Base-by-base conservation (phyloP, 495 filamentous ascomycete genomes). In the Talaromyces trachyspermus region DNA sequence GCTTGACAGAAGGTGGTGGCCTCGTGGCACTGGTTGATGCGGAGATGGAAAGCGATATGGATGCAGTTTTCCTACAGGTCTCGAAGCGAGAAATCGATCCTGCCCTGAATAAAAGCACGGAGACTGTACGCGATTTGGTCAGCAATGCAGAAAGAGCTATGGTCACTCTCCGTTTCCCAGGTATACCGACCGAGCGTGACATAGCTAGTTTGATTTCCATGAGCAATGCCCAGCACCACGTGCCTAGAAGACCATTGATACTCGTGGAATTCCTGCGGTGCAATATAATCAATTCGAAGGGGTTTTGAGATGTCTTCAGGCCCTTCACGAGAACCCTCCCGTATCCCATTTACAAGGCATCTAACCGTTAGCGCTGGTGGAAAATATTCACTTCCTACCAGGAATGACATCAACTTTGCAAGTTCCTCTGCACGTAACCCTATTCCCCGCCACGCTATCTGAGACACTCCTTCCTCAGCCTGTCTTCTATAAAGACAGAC, bases 191-290 rank as follows among this genome's bases (percentile, higher is more conserved):
- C n/a, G 24, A 42, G 9, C 2, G 1, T 4, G 51, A 49, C 29
- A 15, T 49, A 7, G 5, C 20, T 7, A 37, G 26, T 4, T 7
- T 53, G 1, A 18, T 53, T 27, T 42, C 40, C 1, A 25, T 49
- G 24, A 25, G 20, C 0, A 30, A 12, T 19, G 4, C 37, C 6
- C 24, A 23, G 14, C 12, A 2, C 0, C 14, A 1, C 14, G 14
- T 23, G 26, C 8, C 12, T n/a, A n/a, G n/a, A 29, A 38, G 50
- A 17, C 35, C 35, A 23, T 55, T 58, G 5, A 32, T 63, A 15
- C 65, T 86, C 10, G 69, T 85, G 3, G 84, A 88, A 36, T 86
- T 52, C 82, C 84, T 0, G 74, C 72, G 11, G 63, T 85, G 1
- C 62, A 85, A 1, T 70, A 83, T 14, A 68, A 72, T 0, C 68